These are phyloP conservation scores for Cynanchum wilfordii DNA, from an alignment of 257 asterid species.

Conservation along the genomic window DNA sequence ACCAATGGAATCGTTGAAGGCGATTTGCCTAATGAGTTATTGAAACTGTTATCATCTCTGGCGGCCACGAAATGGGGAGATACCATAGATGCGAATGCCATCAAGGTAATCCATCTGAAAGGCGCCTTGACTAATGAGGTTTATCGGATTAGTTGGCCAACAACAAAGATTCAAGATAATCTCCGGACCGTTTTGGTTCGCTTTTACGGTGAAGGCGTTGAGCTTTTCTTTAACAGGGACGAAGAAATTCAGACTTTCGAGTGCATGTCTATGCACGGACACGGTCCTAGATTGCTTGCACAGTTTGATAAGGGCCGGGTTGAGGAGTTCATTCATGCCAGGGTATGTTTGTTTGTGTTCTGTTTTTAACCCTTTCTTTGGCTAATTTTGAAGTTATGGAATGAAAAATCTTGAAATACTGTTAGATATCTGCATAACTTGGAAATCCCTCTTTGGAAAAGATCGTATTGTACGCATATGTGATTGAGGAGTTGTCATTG, in stretches of 20 bases:
- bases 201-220: constrained; percentile 82
- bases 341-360: constrained; percentile 41
- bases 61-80: constrained; percentile 79
- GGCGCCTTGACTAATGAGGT: constrained; percentile 93
- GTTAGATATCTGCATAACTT: neutral
- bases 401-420: neutral
- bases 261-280: constrained; percentile 50
- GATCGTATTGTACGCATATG: neutral
- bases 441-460: neutral
- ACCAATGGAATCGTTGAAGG: constrained; percentile 46
- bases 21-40: constrained; percentile 51
- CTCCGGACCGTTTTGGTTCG: constrained; percentile 65
- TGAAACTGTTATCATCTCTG: constrained; percentile 38
- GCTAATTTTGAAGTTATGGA: neutral
- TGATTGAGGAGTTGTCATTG: neutral
- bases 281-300: constrained; percentile 78
- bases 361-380: neutral
- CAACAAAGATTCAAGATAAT: constrained; percentile 27
- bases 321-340: constrained; percentile 88
- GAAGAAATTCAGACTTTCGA: constrained; percentile 74
- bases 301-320: constrained; percentile 69
- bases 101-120: constrained; percentile 53
- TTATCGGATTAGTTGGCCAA: constrained; percentile 65
- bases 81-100: constrained; percentile 29
- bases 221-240: constrained; percentile 64